A percentile compares a stretch with the other conserved stretches of the same genome.
Conservation (phyloP, 345 rosid species). For the Clarkia xantiana region DNA sequence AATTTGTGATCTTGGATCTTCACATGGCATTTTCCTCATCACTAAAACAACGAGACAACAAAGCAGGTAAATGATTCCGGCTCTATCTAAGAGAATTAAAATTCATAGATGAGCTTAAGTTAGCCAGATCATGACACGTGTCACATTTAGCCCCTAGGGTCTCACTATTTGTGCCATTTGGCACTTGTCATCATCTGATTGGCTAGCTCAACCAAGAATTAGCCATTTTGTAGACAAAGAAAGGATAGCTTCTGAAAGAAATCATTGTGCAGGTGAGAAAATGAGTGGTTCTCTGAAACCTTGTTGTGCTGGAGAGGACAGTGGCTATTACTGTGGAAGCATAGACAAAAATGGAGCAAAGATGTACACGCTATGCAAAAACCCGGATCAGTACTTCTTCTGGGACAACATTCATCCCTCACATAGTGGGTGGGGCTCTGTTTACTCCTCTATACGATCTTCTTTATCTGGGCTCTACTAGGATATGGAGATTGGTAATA, state of each 20-base stretch:
- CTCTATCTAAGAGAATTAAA: no score
- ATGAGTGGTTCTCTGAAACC: conserved; percentile 21
- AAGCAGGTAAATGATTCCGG: conserved; percentile 1
- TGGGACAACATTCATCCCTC: conserved; percentile 42
- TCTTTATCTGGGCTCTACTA: conserved; percentile 12
- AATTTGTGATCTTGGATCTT: conserved; percentile 15
- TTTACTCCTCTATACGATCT: conserved; percentile 10
- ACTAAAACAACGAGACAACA: conserved; percentile 5
- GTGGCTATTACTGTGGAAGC: conserved; percentile 19
- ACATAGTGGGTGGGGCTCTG: conserved; percentile 28
- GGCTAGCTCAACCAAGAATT: neutral
- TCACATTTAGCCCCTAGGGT: no score
- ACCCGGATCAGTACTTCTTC: conserved; percentile 25
- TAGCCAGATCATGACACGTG: no score
- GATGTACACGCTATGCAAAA: conserved; percentile 21
- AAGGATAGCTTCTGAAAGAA: no score
- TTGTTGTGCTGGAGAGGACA: conserved; percentile 22
- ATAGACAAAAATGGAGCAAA: conserved; percentile 18
- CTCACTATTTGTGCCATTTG: neutral
- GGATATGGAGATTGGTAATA: neutral
- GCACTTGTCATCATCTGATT: neutral
- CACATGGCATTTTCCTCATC: conserved; percentile 17
- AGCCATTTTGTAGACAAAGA: neutral
- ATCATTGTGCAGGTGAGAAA: conserved; percentile 11
- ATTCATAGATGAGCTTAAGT: no score